These are phyloP conservation scores for Eucalyptus decipiens DNA, from an alignment of 345 rosid species.

Conservation along the genomic window DNA sequence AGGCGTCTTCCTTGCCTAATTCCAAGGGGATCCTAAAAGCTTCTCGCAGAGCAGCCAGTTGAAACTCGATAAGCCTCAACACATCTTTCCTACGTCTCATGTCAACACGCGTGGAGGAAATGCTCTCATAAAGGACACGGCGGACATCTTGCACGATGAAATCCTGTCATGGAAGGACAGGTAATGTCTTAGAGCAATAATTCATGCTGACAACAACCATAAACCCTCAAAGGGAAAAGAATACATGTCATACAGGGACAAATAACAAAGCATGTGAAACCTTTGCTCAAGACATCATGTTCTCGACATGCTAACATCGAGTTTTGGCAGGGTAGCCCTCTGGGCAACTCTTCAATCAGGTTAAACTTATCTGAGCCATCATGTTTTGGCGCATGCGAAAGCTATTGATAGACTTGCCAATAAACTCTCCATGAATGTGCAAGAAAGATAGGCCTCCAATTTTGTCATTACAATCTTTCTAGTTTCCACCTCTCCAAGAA, in stretches of 20 bases:
- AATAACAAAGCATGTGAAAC: no score
- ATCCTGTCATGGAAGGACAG: conserved; percentile 24
- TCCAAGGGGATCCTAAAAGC: conserved; percentile 26
- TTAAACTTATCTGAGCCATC: background rate
- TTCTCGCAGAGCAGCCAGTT: conserved; percentile 22
- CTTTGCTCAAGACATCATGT: background rate
- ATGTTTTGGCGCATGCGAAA: background rate
- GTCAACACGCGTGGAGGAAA: conserved; percentile 24
- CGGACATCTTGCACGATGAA: conserved; percentile 50
- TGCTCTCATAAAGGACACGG: conserved; percentile 24
- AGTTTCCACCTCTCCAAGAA: background rate
- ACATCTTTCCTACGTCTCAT: conserved; percentile 16
- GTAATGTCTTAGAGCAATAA: background rate
- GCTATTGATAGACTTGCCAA: background rate
- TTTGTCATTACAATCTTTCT: background rate
- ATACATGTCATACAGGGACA: no score
- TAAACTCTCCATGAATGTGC: background rate
- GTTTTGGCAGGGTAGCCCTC: background rate
- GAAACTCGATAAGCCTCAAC: conserved; percentile 27
- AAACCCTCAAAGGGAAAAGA: background rate
- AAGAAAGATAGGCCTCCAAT: background rate
- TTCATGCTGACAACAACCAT: background rate
- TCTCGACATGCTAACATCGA: background rate
- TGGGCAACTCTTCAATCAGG: background rate
- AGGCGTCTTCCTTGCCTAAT: conserved; percentile 7